phyloP scores from a whole-genome alignment of 1,139 yeast genomes.

The Scheffersomyces quercinus region DNA sequence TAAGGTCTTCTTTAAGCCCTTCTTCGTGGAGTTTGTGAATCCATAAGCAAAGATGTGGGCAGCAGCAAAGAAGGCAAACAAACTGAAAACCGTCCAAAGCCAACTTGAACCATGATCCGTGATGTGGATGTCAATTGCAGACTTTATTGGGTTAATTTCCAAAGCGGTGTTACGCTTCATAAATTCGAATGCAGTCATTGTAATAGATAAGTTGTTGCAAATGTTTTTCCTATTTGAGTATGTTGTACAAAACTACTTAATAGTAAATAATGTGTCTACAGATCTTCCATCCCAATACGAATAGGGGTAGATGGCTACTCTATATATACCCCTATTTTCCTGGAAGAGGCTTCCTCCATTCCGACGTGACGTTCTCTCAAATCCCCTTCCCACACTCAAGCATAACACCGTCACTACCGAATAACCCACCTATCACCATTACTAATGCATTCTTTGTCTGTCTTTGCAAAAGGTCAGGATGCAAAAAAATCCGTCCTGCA shows the following conservation, averaged over 20 bases:
- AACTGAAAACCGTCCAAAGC: slow-evolving; percentile 67
- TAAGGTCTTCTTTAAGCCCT: slow-evolving; percentile 39
- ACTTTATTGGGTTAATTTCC: slow-evolving; percentile 43
- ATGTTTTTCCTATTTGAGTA: no score
- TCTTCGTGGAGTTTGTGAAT: slow-evolving; percentile 35
- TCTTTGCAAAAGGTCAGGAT: not conserved
- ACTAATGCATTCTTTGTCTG: not conserved
- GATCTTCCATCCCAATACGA: slow-evolving; percentile 5
- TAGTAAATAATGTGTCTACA: not conserved
- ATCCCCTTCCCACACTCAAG: not conserved
- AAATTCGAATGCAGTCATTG: slow-evolving; percentile 4
- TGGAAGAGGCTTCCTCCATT: not conserved
- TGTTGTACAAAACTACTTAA: slow-evolving; percentile 3
- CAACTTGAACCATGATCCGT: slow-evolving; percentile 66
- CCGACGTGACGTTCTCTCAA: not conserved
- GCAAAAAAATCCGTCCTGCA: not conserved
- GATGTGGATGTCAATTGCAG: slow-evolving; percentile 48
- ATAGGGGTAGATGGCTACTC: not conserved
- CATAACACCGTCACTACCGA: not conserved
- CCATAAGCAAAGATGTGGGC: slow-evolving; percentile 41
- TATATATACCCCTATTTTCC: slow-evolving; percentile 1
- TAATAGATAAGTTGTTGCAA: not conserved
- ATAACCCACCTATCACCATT: not conserved
- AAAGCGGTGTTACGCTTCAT: slow-evolving; percentile 46
- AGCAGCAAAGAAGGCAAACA: slow-evolving; percentile 46